Evolutionary conservation across 805 yeast genomes (phyloP), one percentile per base, ranked within the genome.

Genomic region (Starmerella davenportii): DNA sequence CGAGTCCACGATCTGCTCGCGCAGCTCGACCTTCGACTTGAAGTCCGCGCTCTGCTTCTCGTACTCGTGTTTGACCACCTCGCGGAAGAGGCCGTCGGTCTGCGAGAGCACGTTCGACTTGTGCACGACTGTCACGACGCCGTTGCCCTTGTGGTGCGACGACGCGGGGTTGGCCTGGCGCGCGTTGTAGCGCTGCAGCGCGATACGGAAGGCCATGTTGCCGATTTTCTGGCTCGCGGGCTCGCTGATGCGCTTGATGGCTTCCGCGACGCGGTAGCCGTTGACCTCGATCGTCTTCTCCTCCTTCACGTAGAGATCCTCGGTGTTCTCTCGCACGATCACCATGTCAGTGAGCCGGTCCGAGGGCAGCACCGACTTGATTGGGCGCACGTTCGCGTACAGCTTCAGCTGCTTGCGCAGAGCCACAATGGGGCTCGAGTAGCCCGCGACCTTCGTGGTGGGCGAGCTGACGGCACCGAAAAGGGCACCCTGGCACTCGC

Each of bases 351-450:
- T 93, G 28, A 92, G 85, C 61, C 82, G 74, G 49, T 81, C 85
- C 39, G 73, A 67, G 38, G 85, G 87, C 30, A 71, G 76, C 30
- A 85, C 95, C 37, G 90, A 76, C 64, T 90, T 90, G 50, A 90
- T 96, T 3, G 98, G 98, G 60, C 98, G 79, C 37, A 90, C 95
- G 52, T 90, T 90, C 51, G 98, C 98, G 59, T 79, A 90, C 38
- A 90, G 67, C 7, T 94, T 95, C 61, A 90, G 56, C 61, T 79
- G 80, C 72, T 87, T 90, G 66, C 98, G 78, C 55, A 90, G 69
- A n/a, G 96, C 96, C 39, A 90, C 98, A 59, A 90, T 87, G 51
- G 98, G 98, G 23, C 96, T 87, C 16, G 95, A 85, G 66, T 90
- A 90, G 38, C 98, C 98, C 35, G 70, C 90, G 34, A 90, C 96